Percentiles rank a stretch among this genome's conserved stretches.
These are phyloP conservation scores for Teunomyces panamensis DNA, from an alignment of 805 yeast genomes.

Conservation along the genomic window DNA sequence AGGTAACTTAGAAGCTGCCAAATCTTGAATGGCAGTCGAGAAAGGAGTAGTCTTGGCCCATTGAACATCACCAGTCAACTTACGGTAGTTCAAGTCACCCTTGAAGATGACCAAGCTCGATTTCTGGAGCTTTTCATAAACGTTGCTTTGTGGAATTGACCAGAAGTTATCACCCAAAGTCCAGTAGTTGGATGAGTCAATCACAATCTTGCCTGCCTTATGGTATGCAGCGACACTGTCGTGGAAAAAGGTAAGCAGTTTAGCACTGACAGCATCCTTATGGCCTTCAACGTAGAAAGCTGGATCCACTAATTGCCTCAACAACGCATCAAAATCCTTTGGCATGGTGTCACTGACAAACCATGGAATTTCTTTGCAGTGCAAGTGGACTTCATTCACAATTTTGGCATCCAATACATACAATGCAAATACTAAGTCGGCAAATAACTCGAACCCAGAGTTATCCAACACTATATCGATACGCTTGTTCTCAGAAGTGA, in stretches of 20 bases:
- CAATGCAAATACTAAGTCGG: constrained; percentile 68
- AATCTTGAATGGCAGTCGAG: constrained; percentile 60
- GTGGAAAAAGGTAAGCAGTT: constrained; percentile 21
- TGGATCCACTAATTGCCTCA: constrained; percentile 54
- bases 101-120: constrained; percentile 79
- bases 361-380: constrained; percentile 92
- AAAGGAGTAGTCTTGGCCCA: constrained; percentile 88
- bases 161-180: constrained; percentile 75
- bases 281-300: constrained; percentile 47
- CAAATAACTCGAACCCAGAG: constrained; percentile 91
- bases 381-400: constrained; percentile 64
- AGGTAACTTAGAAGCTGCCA: constrained; percentile 62
- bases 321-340: constrained; percentile 63
- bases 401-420: constrained; percentile 62
- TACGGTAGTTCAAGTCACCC: constrained; percentile 96
- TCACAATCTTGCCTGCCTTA: constrained; percentile 17
- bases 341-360: constrained; percentile 95
- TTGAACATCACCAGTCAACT: constrained; percentile 82
- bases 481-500: constrained; percentile 38
- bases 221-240: constrained; percentile 19
- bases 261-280: constrained; percentile 13
- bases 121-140: constrained; percentile 58
- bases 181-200: constrained; percentile 75
- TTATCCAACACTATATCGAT: constrained; percentile 87
- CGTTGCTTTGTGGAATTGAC: constrained; percentile 64